phyloP scores from a whole-genome alignment of 768 basidiomycete species.

The Suillus placidus region DNA sequence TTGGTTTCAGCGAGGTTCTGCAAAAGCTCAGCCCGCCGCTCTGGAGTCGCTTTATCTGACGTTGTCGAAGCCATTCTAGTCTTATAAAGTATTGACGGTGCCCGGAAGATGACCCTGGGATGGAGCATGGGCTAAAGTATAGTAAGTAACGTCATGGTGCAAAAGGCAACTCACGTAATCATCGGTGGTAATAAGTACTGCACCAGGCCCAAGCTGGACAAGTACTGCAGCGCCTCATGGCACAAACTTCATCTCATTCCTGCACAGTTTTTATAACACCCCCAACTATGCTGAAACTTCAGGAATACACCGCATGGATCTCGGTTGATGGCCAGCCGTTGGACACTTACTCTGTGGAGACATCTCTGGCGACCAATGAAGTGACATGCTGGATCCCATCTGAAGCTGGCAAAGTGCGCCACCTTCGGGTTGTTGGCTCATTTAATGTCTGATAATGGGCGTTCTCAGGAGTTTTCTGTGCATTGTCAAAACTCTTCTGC shows the following conservation, averaged over 20 bases:
- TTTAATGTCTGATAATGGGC: not conserved
- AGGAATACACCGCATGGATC: slow-evolving; percentile 28
- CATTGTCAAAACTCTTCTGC: slow-evolving; percentile 8
- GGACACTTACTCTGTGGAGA: slow-evolving; percentile 29
- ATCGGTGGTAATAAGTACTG: not conserved
- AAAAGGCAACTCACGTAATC: slow-evolving; percentile 24
- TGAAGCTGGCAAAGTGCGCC: slow-evolving; percentile 29
- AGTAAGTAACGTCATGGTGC: not conserved
- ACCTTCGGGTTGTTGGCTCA: not conserved
- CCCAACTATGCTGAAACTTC: slow-evolving; percentile 24
- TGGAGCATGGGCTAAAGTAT: not conserved
- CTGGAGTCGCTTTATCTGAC: slow-evolving; percentile 29
- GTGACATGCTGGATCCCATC: slow-evolving; percentile 35
- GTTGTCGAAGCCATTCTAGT: slow-evolving; percentile 23
- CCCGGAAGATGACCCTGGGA: slow-evolving; percentile 4
- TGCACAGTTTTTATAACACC: not conserved
- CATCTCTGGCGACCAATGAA: slow-evolving; percentile 13
- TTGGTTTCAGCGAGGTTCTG: slow-evolving; percentile 57
- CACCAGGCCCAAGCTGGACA: not conserved
- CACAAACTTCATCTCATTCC: slow-evolving; percentile 6
- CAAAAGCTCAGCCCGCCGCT: slow-evolving; percentile 54
- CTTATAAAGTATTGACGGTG: slow-evolving; percentile 13
- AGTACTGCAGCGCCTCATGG: not conserved
- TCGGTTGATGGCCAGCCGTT: slow-evolving; percentile 31
- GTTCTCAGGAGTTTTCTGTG: slow-evolving; percentile 29